Conservation (phyloP, 352 stramenopile genomes). For the Thalassiosira sp. region DNA sequence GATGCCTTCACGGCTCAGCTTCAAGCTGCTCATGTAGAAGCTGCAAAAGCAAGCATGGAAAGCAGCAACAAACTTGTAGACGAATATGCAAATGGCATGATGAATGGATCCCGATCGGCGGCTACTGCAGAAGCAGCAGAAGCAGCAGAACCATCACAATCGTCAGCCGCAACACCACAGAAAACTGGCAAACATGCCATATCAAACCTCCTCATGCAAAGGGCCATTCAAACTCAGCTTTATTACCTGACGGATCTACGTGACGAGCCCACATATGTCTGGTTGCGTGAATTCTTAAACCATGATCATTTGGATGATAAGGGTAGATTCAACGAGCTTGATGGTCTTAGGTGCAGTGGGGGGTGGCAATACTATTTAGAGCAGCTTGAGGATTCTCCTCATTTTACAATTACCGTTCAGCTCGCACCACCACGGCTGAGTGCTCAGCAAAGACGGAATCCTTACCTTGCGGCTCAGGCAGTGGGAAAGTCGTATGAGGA, state of each 20-base stretch:
- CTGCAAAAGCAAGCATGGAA: background rate
- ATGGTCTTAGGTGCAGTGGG: background rate
- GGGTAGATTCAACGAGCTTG: slow-evolving; percentile 16
- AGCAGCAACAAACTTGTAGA: too few relatives aligned
- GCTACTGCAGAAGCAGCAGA: background rate
- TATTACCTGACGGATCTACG: slow-evolving; percentile 23
- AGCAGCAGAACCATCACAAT: background rate
- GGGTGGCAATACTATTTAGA: slow-evolving; percentile 12
- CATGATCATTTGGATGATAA: slow-evolving; percentile 30
- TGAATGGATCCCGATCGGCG: slow-evolving; percentile 13
- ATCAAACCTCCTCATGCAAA: slow-evolving; percentile 18
- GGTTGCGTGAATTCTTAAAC: slow-evolving; percentile 21
- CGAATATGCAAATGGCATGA: background rate
- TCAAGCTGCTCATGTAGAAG: background rate
- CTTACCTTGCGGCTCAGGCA: slow-evolving; percentile 10
- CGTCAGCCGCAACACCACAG: background rate
- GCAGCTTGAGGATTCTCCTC: slow-evolving; percentile 7
- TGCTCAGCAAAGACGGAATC: slow-evolving; percentile 14
- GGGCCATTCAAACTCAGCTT: slow-evolving; percentile 34
- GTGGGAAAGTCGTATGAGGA: slow-evolving; percentile 9
- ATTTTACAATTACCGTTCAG: slow-evolving; percentile 13
- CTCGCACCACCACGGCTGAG: slow-evolving; percentile 14
- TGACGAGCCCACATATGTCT: slow-evolving; percentile 29
- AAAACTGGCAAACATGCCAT: slow-evolving; percentile 9
- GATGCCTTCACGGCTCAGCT: slow-evolving; percentile 13